Conservation (phyloP, 225 moss, liverwort and hornwort species). For the Polytrichum commune region DNA sequence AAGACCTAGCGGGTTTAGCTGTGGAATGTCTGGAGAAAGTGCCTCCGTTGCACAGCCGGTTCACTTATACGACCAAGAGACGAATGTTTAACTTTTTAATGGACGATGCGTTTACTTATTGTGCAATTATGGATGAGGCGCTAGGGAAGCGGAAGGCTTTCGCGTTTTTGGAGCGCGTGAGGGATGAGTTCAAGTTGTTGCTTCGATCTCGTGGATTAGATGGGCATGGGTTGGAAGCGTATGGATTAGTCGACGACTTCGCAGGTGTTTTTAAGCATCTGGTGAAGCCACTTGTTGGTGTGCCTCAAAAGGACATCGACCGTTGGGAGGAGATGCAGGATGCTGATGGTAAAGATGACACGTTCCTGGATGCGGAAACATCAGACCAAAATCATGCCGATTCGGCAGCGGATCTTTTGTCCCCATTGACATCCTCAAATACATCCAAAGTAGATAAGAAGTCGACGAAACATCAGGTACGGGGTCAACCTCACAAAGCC, state of each 20-base stretch:
- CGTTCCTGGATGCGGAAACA: conserved; percentile 3
- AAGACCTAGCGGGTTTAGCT: conserved; percentile 20
- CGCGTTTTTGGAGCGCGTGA: conserved; percentile 35
- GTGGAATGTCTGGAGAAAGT: conserved; percentile 30
- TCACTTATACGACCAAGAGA: conserved; percentile 30
- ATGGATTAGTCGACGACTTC: conserved; percentile 22
- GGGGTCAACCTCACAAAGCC: background rate
- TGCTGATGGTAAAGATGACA: conserved; percentile 25
- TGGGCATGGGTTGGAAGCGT: conserved; percentile 17
- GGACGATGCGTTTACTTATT: conserved; percentile 30
- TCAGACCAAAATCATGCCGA: conserved; percentile 4
- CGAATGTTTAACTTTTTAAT: conserved; percentile 42
- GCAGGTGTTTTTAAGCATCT: conserved; percentile 30
- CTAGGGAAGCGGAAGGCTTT: conserved; percentile 34
- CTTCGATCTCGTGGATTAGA: conserved; percentile 33
- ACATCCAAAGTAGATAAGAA: conserved; percentile 35
- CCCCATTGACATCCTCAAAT: conserved; percentile 28
- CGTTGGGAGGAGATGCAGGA: conserved; percentile 25
- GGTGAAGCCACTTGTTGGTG: conserved; percentile 36
- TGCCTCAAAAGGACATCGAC: conserved; percentile 44
- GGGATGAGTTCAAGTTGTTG: conserved; percentile 40
- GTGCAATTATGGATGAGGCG: conserved; percentile 52
- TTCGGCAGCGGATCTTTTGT: conserved; percentile 5
- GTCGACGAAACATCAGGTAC: conserved; percentile 45
- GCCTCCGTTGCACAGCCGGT: conserved; percentile 35